A percentile compares a stretch with the other conserved stretches of the same genome.
Evolutionary conservation across 805 yeast genomes (phyloP).

Genomic region (Spathaspora gorwiae): DNA sequence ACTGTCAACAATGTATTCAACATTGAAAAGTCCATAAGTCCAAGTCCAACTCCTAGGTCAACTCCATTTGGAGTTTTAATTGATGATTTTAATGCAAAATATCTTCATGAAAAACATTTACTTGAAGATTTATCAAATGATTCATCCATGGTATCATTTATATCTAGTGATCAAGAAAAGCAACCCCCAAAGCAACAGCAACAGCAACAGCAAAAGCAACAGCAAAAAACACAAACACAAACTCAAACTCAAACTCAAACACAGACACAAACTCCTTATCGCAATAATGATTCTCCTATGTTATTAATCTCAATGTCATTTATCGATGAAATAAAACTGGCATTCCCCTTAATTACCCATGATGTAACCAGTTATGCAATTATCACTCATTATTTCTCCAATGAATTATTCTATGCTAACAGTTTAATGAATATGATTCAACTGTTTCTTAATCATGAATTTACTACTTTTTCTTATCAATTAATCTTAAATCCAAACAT

Average conservation of each 20-base stretch:
- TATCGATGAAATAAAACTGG: background rate
- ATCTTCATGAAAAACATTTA: background rate
- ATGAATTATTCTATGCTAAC: conserved; percentile 8
- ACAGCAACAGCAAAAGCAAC: background rate
- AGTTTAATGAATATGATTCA: conserved; percentile 5
- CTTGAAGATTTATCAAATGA: background rate
- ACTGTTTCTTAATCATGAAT: conserved; percentile 6
- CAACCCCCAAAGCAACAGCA: background rate
- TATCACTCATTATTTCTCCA: conserved; percentile 6
- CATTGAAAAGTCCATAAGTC: background rate
- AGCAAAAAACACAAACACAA: background rate
- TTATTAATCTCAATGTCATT: background rate
- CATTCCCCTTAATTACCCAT: background rate
- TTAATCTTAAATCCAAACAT: conserved; percentile 6
- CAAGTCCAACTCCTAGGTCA: conserved; percentile 2
- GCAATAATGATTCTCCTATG: too few relatives aligned
- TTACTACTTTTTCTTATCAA: background rate
- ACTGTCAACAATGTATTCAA: background rate
- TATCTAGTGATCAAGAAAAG: background rate
- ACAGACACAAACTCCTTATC: background rate
- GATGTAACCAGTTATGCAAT: background rate
- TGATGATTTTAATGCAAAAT: background rate
- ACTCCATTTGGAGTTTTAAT: conserved; percentile 2
- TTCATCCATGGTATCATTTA: background rate
- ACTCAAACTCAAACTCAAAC: too few relatives aligned